Percentiles rank a stretch among this genome's conserved stretches.
phyloP scores from a whole-genome alignment of 345 rosid genomes.

The Conringia planisiliqua region DNA sequence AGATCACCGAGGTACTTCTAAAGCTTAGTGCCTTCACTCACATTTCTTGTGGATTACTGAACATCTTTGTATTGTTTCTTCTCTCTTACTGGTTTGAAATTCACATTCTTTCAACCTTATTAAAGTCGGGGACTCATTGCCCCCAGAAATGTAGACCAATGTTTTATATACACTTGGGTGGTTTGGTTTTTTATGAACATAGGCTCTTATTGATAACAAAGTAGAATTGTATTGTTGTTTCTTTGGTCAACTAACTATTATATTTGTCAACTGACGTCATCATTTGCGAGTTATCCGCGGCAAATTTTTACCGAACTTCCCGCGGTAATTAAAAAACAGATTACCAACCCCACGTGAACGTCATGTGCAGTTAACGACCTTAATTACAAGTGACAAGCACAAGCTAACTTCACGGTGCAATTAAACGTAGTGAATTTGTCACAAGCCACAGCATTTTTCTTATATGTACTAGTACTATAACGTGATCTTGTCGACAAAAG shows the following conservation, averaged over 20 bases:
- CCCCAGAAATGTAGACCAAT: neutral
- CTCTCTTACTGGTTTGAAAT: neutral
- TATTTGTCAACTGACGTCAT: slow-evolving; percentile 7
- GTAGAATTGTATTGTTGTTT: neutral
- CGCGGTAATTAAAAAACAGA: slow-evolving; percentile 4
- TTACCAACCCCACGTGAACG: slow-evolving; percentile 13
- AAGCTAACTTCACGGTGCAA: slow-evolving; percentile 25
- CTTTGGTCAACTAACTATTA: neutral
- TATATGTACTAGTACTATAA: neutral
- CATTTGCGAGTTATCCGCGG: neutral
- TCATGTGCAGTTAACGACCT: slow-evolving; percentile 17
- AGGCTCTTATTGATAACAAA: neutral
- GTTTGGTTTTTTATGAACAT: neutral
- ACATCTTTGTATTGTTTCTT: neutral
- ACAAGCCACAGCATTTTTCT: neutral
- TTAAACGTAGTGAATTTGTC: neutral
- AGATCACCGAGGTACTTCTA: slow-evolving; percentile 80
- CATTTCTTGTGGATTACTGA: neutral
- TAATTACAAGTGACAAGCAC: slow-evolving; percentile 5
- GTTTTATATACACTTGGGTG: neutral
- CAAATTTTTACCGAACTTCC: neutral
- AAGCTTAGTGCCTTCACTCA: slow-evolving; percentile 38
- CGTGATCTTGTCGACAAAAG: neutral
- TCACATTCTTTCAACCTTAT: slow-evolving; percentile 9
- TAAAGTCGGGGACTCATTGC: neutral